phyloP scores from a whole-genome alignment of 768 basidiomycete genomes.

The Lactarius quietus region DNA sequence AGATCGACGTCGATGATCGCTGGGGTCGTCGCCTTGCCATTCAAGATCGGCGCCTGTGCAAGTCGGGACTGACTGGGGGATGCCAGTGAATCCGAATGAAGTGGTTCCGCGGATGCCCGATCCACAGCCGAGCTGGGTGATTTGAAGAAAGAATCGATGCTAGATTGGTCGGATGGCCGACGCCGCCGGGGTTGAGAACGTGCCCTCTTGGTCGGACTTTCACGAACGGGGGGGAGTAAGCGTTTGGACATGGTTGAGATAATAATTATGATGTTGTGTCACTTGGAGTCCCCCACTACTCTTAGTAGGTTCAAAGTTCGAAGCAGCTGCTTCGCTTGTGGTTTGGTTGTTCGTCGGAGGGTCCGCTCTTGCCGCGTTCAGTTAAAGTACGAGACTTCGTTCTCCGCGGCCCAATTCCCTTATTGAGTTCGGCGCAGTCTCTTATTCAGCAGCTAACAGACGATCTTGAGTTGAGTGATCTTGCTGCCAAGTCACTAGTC shows the following conservation, averaged over 20 bases:
- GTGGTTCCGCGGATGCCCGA: constrained; percentile 11
- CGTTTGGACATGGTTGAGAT: constrained; percentile 19
- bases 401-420: constrained; percentile 20
- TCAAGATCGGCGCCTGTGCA: constrained; percentile 4
- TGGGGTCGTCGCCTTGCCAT: constrained; percentile 6
- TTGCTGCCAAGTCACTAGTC: neutral
- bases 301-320: neutral
- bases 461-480: neutral
- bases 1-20: constrained; percentile 37
- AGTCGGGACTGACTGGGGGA: neutral
- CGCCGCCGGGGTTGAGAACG: constrained; percentile 2
- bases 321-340: constrained; percentile 2
- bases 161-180: constrained; percentile 8
- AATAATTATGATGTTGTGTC: constrained; percentile 17
- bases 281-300: neutral
- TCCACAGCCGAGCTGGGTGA: constrained; percentile 5
- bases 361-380: constrained; percentile 1
- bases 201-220: constrained; percentile 3
- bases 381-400: constrained; percentile 8
- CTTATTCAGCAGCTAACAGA: neutral
- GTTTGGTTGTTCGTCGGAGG: constrained; percentile 6
- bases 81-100: constrained; percentile 8
- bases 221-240: neutral
- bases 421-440: neutral
- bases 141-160: constrained; percentile 22